Evolutionary conservation across 2,329 filamentous ascomycete species (phyloP), one percentile per base, ranked within the genome.

Genomic region (Sordariomycetes sp.): DNA sequence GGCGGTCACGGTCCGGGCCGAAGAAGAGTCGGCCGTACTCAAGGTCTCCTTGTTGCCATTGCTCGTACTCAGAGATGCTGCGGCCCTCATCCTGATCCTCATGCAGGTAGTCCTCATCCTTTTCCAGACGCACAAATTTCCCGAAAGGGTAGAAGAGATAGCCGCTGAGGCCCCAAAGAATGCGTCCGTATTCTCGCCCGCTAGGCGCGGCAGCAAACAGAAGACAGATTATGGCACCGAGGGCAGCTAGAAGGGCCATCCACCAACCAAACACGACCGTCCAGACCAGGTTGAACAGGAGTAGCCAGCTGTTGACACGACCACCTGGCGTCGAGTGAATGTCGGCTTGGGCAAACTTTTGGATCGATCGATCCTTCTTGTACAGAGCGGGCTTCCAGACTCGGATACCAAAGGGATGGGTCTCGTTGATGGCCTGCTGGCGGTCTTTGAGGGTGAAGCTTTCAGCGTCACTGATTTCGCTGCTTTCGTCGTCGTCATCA

Each of bases 331-430:
- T 79, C 4, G 90, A 96, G 63, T 98, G 92, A 39, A 98, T 96
- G 56, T 98, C 92, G 11, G 84, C 88, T 61, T 96, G 90, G 6
- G 92, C 92, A 30, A 81, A 94, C 59, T 93, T 92, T 56, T 96
- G 87, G 24, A 98, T 93, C 1, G 92, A 98, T 37, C 92, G 80
- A 48, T 83, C 81, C 59, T 98, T 98, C 63, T 98, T 98, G 72
- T 98, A 98, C 42, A 98, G 59, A 2, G 92, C 93, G 28, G 92
- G 92, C 59, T 98, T 98, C 92, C 92, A 98, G 42, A 98, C 86
- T 55, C 93, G 80, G 54, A 98, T 96, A 68, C 92, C 92, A 49
- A 98, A 98, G 1, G 92, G 92, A 67, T 98, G 92, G 1, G 92
- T 98, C 57, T 94, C 82, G 61, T 98, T 98, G 68, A 98, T 98